phyloP scores from a whole-genome alignment of 179 eudicot species.

The Heliamphora pulchella region DNA sequence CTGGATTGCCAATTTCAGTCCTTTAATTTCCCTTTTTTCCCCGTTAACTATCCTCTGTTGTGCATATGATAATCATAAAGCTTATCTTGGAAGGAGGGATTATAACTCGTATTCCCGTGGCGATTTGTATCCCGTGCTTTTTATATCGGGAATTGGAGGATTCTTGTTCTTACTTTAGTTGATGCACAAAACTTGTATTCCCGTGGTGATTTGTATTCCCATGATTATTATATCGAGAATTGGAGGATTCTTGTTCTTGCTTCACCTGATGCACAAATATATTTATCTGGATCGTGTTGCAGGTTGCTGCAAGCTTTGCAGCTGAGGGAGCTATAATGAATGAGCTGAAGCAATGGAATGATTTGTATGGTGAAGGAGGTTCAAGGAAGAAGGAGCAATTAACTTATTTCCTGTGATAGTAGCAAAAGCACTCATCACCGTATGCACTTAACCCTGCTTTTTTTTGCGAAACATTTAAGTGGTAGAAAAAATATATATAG shows the following conservation, averaged over 20 bases:
- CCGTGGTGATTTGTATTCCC: not conserved
- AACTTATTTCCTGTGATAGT: constrained; percentile 58
- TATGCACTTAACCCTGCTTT: not conserved
- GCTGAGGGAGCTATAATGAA: constrained; percentile 72
- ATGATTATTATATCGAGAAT: not conserved
- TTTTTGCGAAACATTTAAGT: too few relatives aligned
- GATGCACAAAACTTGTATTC: not conserved
- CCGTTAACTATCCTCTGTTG: not conserved
- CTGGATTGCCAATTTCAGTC: not conserved
- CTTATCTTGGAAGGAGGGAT: too few relatives aligned
- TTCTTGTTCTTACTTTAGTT: not conserved
- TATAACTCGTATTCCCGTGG: too few relatives aligned
- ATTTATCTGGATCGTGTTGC: constrained; percentile 8
- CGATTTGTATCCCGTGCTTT: not conserved
- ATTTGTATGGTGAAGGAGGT: constrained; percentile 82
- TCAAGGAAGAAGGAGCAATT: constrained; percentile 85
- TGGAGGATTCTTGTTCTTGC: not conserved
- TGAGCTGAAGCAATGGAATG: constrained; percentile 88
- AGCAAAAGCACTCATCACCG: not conserved
- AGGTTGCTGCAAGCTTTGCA: constrained; percentile 92
- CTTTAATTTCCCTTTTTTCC: not conserved
- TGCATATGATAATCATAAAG: too few relatives aligned
- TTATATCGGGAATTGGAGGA: not conserved
- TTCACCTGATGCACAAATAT: not conserved
- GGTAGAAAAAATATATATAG: too few relatives aligned